Evolutionary conservation across 345 rosid species (phyloP).

Genomic region (Linum trigynum): DNA sequence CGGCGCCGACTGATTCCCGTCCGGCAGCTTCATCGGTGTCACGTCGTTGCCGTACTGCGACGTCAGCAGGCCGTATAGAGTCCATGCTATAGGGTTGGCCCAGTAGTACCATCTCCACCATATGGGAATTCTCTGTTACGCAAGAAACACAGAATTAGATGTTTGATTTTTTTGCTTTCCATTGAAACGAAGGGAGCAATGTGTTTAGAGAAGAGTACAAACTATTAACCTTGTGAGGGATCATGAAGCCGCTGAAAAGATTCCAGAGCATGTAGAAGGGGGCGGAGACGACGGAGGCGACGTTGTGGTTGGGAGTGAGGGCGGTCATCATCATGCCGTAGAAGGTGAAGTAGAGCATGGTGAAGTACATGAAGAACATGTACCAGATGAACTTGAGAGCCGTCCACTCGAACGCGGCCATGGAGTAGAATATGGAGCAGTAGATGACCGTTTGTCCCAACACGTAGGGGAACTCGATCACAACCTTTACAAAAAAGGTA

Average conservation of each 20-base stretch:
- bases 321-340: slow-evolving; percentile 99
- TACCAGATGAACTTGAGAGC: slow-evolving; percentile 79
- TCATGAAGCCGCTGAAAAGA: slow-evolving; percentile 96
- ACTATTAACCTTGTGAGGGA: slow-evolving; percentile 61
- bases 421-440: slow-evolving; percentile 70
- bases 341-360: slow-evolving; percentile 79
- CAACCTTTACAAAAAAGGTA: slow-evolving; percentile 43
- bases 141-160: background rate
- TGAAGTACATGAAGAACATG: slow-evolving; percentile 84
- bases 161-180: too few species aligned
- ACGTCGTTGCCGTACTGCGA: slow-evolving; percentile 74
- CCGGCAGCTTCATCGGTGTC: slow-evolving; percentile 42
- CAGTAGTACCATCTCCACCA: slow-evolving; percentile 99
- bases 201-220: too few species aligned
- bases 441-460: slow-evolving; percentile 65
- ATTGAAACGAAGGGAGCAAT: too few species aligned
- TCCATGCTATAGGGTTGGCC: slow-evolving; percentile 98
- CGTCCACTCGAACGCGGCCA: slow-evolving; percentile 87
- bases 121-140: slow-evolving; percentile 71
- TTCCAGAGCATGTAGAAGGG: slow-evolving; percentile 99
- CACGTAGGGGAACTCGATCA: slow-evolving; percentile 89
- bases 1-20: slow-evolving; percentile 41
- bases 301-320: slow-evolving; percentile 88
- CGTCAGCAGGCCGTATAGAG: slow-evolving; percentile 67
- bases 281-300: slow-evolving; percentile 81